Evolutionary conservation across 129 eudicot genomes (phyloP).

Genomic region (Tagetes patula): DNA sequence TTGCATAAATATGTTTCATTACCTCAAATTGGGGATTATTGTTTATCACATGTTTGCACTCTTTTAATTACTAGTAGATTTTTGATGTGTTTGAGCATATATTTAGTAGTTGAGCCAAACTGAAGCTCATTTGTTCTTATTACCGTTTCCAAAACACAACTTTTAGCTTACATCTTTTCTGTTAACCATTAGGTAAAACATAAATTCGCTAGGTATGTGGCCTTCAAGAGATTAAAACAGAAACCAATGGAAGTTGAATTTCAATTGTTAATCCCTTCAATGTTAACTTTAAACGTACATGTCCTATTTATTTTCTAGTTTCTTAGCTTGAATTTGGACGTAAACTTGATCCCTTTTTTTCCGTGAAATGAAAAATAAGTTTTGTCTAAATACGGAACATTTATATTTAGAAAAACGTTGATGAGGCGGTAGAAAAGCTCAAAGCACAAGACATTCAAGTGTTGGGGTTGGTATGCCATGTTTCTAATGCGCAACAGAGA

Average conservation of each 20-base stretch:
- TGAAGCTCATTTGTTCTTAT: too few species aligned
- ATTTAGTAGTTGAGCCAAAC: too few species aligned
- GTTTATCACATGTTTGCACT: neutral
- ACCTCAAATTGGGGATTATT: conserved; percentile 13
- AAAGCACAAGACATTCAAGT: conserved; percentile 66
- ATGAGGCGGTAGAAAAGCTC: conserved; percentile 77
- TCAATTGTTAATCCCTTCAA: neutral
- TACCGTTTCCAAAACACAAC: neutral
- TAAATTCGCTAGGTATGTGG: neutral
- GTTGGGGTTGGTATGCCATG: conserved; percentile 87
- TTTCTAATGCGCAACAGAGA: conserved; percentile 80
- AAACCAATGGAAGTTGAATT: neutral
- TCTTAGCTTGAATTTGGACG: neutral
- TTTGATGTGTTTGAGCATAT: too few species aligned
- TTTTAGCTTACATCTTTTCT: neutral
- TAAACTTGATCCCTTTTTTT: too few species aligned
- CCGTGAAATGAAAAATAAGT: neutral
- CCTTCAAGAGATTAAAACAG: neutral
- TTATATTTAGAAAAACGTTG: conserved; percentile 65
- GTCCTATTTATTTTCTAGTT: neutral
- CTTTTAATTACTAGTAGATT: too few species aligned
- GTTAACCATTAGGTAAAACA: neutral
- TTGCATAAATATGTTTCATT: neutral
- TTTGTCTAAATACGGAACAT: neutral
- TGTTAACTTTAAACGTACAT: conserved; percentile 5